phyloP scores from a whole-genome alignment of 2,329 filamentous ascomycete genomes.

The Zymoseptoria tritici region DNA sequence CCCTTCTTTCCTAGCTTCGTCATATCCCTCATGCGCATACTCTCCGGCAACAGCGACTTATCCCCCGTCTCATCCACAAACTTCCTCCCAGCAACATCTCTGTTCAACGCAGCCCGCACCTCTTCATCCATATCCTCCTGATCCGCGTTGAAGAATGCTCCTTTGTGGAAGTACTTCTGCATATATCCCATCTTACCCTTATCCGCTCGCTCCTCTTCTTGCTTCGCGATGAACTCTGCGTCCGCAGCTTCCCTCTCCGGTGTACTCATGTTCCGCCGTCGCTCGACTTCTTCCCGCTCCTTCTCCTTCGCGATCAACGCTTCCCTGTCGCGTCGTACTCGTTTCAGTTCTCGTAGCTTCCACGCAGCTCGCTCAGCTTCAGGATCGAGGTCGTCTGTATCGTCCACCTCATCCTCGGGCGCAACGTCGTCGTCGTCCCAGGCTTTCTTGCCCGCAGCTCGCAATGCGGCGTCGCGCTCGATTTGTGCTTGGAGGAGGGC shows the following conservation, averaged over 20 bases:
- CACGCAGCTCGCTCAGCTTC: conserved; percentile 86
- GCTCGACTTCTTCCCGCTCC: conserved; percentile 82
- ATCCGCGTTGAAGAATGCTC: conserved; percentile 88
- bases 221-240: conserved; percentile 64
- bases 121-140: conserved; percentile 43
- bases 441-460: conserved; percentile 68
- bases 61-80: conserved; percentile 80
- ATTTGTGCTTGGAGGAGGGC: conserved; percentile 83
- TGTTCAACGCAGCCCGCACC: conserved; percentile 67
- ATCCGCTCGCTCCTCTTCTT: conserved; percentile 66
- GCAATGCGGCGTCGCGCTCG: conserved; percentile 68
- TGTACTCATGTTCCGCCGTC: conserved; percentile 74
- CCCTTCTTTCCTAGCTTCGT: conserved; percentile 90
- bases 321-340: conserved; percentile 79
- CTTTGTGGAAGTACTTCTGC: conserved; percentile 96
- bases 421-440: conserved; percentile 69
- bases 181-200: conserved; percentile 81
- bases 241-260: conserved; percentile 86
- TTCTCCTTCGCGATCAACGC: conserved; percentile 69
- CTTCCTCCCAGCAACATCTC: conserved; percentile 77
- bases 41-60: conserved; percentile 77
- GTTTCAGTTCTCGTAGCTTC: conserved; percentile 84
- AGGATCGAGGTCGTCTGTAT: conserved; percentile 78
- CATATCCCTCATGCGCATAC: conserved; percentile 88
- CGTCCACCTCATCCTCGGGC: conserved; percentile 73